Evolutionary conservation across 805 yeast species (phyloP), one percentile per base, ranked within the genome.

Genomic region (Kregervanrija fluxuum): DNA sequence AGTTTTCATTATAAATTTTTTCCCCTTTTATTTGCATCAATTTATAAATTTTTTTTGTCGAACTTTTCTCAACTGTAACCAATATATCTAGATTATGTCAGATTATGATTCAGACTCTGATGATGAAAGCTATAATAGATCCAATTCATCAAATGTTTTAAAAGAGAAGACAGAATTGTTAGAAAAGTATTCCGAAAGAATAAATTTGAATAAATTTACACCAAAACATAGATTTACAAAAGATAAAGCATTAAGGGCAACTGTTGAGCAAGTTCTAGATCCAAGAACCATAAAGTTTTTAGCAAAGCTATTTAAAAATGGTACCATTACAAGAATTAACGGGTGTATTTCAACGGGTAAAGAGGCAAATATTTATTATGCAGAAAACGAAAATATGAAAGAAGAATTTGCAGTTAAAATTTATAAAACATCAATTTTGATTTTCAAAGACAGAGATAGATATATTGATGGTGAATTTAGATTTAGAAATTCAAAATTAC

Each of bases 331-430:
- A 2, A 79, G 85, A 53, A 82, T 93, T 55, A 87, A 90, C 55
- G 99, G 99, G 11, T 93, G 98, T 61, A 73, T 93, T 40, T 81
- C 93, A 55, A 93, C 99, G 0, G 99, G 99, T 40, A 93, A 93
- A 62, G 99, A 93, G 64, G 99, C 99, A n/a, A 93, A 93, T 58
- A 97, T 93, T 0, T 93, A 93, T 61, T 91, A 86, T 59, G 96
- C 95, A 11, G 68, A 59, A 13, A 65, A 70, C 45, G 68, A 72
- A 44, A 57, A 55, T 12, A 54, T 65, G 11, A 71, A 69, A 48
- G 73, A 69, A 49, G 95, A 79, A 54, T 81, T 70, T 54, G 99
- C 99, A 0, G 85, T 93, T 41, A 93, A 93, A 60, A 91, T 93
- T 47, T 93, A 88, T 69, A 93, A 93, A 65, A 93, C 99, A 0